Base-by-base conservation (phyloP, 2,329 filamentous ascomycete species). In the Diplodia scrobiculata region DNA sequence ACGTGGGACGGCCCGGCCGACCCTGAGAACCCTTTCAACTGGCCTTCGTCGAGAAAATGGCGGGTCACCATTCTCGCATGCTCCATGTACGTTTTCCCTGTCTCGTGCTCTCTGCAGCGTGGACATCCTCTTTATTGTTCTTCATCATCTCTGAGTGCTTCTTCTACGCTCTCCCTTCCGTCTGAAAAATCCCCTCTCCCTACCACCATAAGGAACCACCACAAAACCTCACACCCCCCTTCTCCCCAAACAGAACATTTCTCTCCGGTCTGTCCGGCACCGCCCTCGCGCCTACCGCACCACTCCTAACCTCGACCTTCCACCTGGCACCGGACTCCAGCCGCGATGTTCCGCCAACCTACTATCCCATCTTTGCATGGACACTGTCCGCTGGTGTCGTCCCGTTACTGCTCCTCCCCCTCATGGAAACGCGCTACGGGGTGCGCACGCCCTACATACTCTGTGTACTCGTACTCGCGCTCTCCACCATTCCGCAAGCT, bases 401-500 rank as follows among this genome's bases (percentile, higher is more conserved):
- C 67, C 74, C 78, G 58, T 70, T 79, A 47, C 64, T 76, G 13
- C 71, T 72, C 21, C 67, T 79, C 7, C 75, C 77, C 2, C 59
- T 79, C 21, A 74, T 79, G 68, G 77, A 79, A 68, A 76, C 77
- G 41, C n/a, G n/a, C 54, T 70, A 74, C 52, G 77, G 77, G 14
- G 71, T 78, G 7, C 68, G 73, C 63, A n/a, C 19, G 13, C 52
- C 53, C 17, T 66, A 60, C 34, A 21, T 66, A 27, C 27, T 55
- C 19, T 1, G 71, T 76, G 41, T 70, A 73, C 7, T 77, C 7
- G 71, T 78, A 27, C 69, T 82, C 11, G 75, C 81, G n/a, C 69
- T 80, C 6, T 79, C 79, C 21, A 71, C 80, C 4, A 75, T 82
- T 47, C 76, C 77, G 3, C 80, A 79, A 36, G 79, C 78, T 0